Conservation (phyloP, 306 rosid species). For the Cucumis cinereus region DNA sequence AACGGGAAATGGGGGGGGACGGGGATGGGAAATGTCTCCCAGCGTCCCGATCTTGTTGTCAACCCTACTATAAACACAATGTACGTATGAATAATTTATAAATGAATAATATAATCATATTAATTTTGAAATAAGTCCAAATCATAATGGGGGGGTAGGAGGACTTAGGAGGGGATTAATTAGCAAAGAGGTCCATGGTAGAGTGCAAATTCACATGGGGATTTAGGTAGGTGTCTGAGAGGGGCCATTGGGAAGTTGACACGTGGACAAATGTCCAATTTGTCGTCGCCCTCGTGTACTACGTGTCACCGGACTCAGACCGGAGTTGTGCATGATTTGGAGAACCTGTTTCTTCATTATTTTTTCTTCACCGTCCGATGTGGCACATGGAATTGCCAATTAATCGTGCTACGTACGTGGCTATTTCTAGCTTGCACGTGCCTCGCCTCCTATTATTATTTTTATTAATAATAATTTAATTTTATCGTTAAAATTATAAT, state of each 20-base stretch:
- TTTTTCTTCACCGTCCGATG: background rate
- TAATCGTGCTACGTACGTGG: conserved; percentile 9
- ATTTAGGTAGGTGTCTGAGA: conserved; percentile 28
- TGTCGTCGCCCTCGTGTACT: background rate
- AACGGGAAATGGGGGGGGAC: too few relatives aligned
- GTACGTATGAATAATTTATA: background rate
- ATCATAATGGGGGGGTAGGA: conserved; percentile 12
- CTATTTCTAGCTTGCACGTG: conserved; percentile 9
- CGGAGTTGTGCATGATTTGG: background rate
- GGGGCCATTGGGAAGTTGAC: background rate
- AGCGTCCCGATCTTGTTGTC: too few relatives aligned
- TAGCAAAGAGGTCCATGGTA: conserved; percentile 6
- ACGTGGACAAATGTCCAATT: conserved; percentile 12
- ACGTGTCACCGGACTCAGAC: background rate
- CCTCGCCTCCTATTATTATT: background rate
- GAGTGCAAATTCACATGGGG: conserved; percentile 40
- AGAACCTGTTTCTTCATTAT: background rate
- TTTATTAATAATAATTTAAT: too few relatives aligned
- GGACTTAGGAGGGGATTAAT: background rate
- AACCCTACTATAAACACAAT: too few relatives aligned
- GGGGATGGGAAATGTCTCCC: too few relatives aligned
- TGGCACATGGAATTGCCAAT: conserved; percentile 3
- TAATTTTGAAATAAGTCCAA: conserved; percentile 1
- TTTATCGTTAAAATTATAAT: background rate
- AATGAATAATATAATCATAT: background rate